phyloP scores from a whole-genome alignment of 192 early-diverging fungal genomes.

The Coemansia sp. region DNA sequence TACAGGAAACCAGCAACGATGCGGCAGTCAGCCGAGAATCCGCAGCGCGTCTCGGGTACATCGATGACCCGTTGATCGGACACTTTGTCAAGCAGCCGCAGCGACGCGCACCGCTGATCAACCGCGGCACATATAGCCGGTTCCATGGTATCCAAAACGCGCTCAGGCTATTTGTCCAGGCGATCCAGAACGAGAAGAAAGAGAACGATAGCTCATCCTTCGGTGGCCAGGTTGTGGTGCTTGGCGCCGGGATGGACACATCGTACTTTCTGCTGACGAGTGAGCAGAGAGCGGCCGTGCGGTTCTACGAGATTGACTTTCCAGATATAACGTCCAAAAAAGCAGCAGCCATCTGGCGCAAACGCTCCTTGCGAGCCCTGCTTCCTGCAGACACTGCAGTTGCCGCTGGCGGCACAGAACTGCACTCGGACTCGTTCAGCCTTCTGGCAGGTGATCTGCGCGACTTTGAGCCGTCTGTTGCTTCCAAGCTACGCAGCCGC shows the following conservation, averaged over 20 bases:
- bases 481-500: constrained; percentile 56
- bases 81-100: constrained; percentile 76
- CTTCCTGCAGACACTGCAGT: constrained; percentile 32
- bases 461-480: constrained; percentile 59
- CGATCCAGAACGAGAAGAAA: neutral
- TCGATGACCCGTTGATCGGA: constrained; percentile 78
- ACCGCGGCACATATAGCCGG: constrained; percentile 86
- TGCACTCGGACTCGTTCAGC: constrained; percentile 66
- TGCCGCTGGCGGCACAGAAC: constrained; percentile 70
- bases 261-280: constrained; percentile 71
- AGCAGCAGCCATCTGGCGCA: constrained; percentile 61
- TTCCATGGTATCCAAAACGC: constrained; percentile 66
- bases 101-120: constrained; percentile 86
- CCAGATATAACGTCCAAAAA: constrained; percentile 84
- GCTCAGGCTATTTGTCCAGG: constrained; percentile 62
- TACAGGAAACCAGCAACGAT: constrained; percentile 90
- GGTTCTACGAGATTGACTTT: constrained; percentile 94
- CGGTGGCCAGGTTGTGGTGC: constrained; percentile 66
- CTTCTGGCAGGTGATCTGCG: constrained; percentile 83
- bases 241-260: constrained; percentile 94
- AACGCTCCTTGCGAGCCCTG: constrained; percentile 32
- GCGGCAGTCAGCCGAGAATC: constrained; percentile 85
- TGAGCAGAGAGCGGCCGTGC: neutral
- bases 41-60: constrained; percentile 77
- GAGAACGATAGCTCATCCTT: neutral